phyloP scores from a whole-genome alignment of 2,329 filamentous ascomycete genomes.

The Phialemoniopsis sp. region DNA sequence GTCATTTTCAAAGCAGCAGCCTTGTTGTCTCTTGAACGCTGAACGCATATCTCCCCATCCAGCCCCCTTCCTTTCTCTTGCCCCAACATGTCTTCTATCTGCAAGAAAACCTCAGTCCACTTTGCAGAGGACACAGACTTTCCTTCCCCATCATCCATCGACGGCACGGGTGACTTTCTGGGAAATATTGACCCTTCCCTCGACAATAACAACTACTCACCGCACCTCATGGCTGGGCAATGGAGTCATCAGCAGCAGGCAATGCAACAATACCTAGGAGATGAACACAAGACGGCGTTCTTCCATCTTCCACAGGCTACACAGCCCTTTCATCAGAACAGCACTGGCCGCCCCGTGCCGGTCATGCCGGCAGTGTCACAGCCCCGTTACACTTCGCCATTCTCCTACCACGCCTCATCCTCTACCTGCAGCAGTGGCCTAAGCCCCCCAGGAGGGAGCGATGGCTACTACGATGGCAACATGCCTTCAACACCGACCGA shows the following conservation, averaged over 20 bases:
- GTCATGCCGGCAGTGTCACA: slow-evolving; percentile 11
- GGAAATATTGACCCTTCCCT: slow-evolving; percentile 19
- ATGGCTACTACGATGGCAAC: slow-evolving; percentile 24
- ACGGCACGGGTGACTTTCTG: too few species aligned
- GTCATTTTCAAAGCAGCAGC: too few species aligned
- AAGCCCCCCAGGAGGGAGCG: slow-evolving; percentile 34
- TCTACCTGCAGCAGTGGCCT: slow-evolving; percentile 29
- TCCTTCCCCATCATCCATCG: too few species aligned
- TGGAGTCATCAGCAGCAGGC: slow-evolving; percentile 14
- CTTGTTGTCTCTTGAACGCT: too few species aligned
- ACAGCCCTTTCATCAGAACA: slow-evolving; percentile 3
- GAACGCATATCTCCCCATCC: too few species aligned
- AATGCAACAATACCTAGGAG: slow-evolving; percentile 20
- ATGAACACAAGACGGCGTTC: slow-evolving; percentile 18
- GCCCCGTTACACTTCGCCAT: slow-evolving; percentile 27
- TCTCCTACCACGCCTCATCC: slow-evolving; percentile 28
- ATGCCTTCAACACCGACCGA: slow-evolving; percentile 34
- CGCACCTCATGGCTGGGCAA: slow-evolving; percentile 8
- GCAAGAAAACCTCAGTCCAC: too few species aligned
- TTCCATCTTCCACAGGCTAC: slow-evolving; percentile 15
- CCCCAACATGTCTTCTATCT: too few species aligned
- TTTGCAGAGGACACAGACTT: too few species aligned
- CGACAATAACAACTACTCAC: slow-evolving; percentile 11
- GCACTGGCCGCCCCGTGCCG: slow-evolving; percentile 7
- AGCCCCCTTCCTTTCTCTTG: too few species aligned